Percentiles rank a stretch among this genome's conserved stretches.
Conservation (phyloP, 805 yeast species). For the Spencermartinsiella europaea region DNA sequence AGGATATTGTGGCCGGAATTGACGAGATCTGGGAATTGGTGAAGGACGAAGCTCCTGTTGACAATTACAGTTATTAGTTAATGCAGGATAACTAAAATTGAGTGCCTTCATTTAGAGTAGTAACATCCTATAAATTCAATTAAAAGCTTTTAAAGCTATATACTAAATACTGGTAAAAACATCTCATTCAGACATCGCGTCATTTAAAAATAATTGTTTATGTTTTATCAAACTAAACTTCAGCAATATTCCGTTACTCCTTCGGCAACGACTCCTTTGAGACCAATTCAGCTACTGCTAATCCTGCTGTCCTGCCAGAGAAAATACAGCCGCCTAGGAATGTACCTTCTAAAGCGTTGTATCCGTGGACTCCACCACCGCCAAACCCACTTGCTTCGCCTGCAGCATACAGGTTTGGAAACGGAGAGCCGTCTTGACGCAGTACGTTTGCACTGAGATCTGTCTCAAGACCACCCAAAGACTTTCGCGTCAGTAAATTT, state of each 20-base stretch:
- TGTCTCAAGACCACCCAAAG: background rate
- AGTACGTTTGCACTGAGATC: background rate
- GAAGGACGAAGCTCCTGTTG: constrained; percentile 23
- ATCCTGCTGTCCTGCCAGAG: background rate
- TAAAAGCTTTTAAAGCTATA: no score
- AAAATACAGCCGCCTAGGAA: background rate
- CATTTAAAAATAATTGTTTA: no score
- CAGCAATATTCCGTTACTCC: no score
- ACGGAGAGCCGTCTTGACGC: background rate
- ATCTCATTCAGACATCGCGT: no score
- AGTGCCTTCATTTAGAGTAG: no score
- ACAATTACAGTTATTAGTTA: constrained; percentile 18
- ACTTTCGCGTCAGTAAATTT: background rate
- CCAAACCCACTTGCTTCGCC: background rate
- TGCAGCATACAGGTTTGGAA: background rate
- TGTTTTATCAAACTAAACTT: no score
- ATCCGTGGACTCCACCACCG: background rate
- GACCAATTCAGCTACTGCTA: background rate
- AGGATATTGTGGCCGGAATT: constrained; percentile 20
- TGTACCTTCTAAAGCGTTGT: background rate
- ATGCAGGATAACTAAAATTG: no score
- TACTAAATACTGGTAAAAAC: no score
- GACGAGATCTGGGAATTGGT: constrained; percentile 24
- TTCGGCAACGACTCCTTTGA: no score
- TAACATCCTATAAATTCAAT: no score